Evolutionary conservation across 768 basidiomycete species (phyloP), one percentile per base, ranked within the genome.

Genomic region (Pulveroboletus sp.): DNA sequence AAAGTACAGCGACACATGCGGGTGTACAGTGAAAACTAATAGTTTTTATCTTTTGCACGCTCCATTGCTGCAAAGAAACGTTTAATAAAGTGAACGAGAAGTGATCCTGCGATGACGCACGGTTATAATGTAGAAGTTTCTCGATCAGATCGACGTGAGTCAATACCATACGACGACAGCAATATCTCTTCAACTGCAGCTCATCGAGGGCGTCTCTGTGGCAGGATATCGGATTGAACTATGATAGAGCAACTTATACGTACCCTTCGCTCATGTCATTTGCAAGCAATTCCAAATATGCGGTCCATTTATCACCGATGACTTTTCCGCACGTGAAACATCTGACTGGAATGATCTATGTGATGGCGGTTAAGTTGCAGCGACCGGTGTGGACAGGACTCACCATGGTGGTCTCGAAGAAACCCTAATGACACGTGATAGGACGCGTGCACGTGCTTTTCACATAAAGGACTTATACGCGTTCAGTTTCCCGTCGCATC

Each of bases 61-160:
- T 68, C 66, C 66, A 70, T 68, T 3, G 67, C 67, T 70, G 51
- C 6, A 17, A 39, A 25, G 19, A 25, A 34, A 38, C 1, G 29
- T 21, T 53, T 9, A 24, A 45, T 29, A 4, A 40, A 14, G 1
- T 1, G 10, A 29, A 42, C 6, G 20, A 41, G 17, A 36, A 46
- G 23, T 12, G 36, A 45, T 36, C 49, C 16, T 75, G 87, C 58
- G 43, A 36, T 17, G 38, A 61, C 67, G 48, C 44, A 97, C 94
- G 93, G 69, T 94, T 95, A 68, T 95, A 98, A 61, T 95, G 92
- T 20, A 98, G 74, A 16, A 97, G 78, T 70, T 97, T 97, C 72
- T 97, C 95, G 58, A 97, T 97, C 54, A 97, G 77, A 70, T 97
- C 95, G 47, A 97, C 95, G 66, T 98, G 95, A 0, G 95, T 97